Conservation (phyloP, 2,329 filamentous ascomycete species). For the Acrocalymma vagum region DNA sequence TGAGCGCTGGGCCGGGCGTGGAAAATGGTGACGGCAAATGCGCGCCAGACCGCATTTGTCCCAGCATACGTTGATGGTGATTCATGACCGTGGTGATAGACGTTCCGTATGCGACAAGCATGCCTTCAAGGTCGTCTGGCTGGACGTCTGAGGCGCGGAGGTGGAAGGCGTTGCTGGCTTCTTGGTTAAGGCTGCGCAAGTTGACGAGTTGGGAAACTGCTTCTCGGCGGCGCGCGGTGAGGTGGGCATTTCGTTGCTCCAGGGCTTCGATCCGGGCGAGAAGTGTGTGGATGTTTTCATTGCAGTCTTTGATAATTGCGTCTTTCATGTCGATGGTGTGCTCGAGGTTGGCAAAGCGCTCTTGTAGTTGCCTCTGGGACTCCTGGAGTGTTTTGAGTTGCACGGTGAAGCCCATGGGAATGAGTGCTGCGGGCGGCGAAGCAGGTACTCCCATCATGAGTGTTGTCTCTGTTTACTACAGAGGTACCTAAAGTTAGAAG, state of each 20-base stretch:
- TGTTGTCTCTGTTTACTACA: too few species aligned
- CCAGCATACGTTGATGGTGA: slow-evolving; percentile 22
- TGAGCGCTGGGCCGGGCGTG: background rate
- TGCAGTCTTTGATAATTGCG: slow-evolving; percentile 7
- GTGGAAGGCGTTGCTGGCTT: slow-evolving; percentile 26
- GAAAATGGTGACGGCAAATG: background rate
- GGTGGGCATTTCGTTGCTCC: slow-evolving; percentile 14
- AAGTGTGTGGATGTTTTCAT: background rate
- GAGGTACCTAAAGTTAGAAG: too few species aligned
- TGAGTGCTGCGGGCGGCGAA: too few species aligned
- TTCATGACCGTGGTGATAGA: slow-evolving; percentile 21
- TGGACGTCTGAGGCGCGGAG: slow-evolving; percentile 23
- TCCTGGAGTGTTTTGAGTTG: slow-evolving; percentile 22
- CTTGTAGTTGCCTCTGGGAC: slow-evolving; percentile 12
- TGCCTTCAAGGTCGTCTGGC: slow-evolving; percentile 26
- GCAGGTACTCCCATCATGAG: too few species aligned
- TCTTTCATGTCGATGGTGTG: slow-evolving; percentile 11
- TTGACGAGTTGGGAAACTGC: slow-evolving; percentile 23
- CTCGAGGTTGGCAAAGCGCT: slow-evolving; percentile 16
- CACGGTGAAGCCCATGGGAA: slow-evolving; percentile 24
- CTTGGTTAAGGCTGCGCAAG: slow-evolving; percentile 24
- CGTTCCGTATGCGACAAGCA: slow-evolving; percentile 19
- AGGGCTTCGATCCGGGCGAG: slow-evolving; percentile 17
- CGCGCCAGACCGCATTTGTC: slow-evolving; percentile 6
- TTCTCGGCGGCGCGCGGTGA: slow-evolving; percentile 21